Evolutionary conservation across 139 green algal species (phyloP).

Genomic region (Chlamydomonas eustigma): DNA sequence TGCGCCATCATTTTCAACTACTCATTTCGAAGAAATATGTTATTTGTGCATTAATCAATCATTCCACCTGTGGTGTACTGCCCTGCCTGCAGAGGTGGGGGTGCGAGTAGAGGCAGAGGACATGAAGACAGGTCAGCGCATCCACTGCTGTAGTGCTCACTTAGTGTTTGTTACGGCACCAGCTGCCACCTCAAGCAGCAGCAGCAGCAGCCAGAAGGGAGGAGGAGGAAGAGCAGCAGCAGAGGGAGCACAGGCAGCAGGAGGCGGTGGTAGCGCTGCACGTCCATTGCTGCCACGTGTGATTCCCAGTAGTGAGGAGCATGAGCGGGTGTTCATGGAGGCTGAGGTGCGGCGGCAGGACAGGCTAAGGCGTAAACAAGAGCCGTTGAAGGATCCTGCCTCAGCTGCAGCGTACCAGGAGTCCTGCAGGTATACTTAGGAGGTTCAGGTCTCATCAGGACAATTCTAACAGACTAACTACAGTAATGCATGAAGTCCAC

Average conservation of each 20-base stretch:
- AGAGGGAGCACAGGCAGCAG: no score
- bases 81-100: slow-evolving; percentile 44
- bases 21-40: no score
- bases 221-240: no score
- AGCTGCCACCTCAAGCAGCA: neutral
- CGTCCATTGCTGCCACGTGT: neutral
- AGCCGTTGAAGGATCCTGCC: slow-evolving; percentile 15
- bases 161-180: slow-evolving; percentile 65
- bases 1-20: no score
- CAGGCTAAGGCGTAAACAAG: neutral
- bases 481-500: no score
- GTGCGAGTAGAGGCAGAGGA: slow-evolving; percentile 76
- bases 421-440: slow-evolving; percentile 1
- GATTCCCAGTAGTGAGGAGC: slow-evolving; percentile 2
- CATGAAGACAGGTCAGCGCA: slow-evolving; percentile 54
- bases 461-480: no score
- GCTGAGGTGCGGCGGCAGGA: neutral
- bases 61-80: no score
- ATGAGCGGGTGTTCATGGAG: neutral
- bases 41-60: no score
- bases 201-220: slow-evolving; percentile 4
- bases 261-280: neutral
- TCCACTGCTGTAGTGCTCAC: slow-evolving; percentile 79
- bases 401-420: slow-evolving; percentile 7
- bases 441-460: no score